A percentile compares a stretch with the other conserved stretches of the same genome.
These are phyloP conservation scores for Arxiozyma heterogenica DNA, from an alignment of 1,139 yeast genomes.

Conservation along the genomic window DNA sequence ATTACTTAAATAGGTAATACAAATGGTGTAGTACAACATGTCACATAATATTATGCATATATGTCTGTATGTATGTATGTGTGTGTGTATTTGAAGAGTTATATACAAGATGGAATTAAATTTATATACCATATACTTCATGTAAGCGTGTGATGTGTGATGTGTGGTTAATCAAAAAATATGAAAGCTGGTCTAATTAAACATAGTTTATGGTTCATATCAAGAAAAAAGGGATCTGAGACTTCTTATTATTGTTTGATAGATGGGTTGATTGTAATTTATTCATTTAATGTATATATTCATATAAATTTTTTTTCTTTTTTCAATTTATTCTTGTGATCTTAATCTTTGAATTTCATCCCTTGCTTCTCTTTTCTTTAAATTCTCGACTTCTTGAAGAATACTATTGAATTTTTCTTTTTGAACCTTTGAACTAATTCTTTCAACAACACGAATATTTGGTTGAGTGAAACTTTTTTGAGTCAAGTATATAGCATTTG, in stretches of 20 bases:
- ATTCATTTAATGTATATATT: no score
- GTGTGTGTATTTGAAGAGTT: background rate
- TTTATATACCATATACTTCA: background rate
- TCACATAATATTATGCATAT: no score
- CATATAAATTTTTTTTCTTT: no score
- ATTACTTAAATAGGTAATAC: background rate
- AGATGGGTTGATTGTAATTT: no score
- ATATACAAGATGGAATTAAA: constrained; percentile 1
- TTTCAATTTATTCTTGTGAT: background rate
- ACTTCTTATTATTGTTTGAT: no score
- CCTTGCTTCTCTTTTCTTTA: constrained; percentile 34
- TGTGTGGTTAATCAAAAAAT: constrained; percentile 1
- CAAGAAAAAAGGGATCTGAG: background rate
- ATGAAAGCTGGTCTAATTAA: background rate
- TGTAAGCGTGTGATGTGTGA: background rate
- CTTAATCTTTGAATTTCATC: constrained; percentile 32
- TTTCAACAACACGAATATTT: constrained; percentile 40
- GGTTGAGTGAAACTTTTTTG: constrained; percentile 39
- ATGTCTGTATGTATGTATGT: background rate
- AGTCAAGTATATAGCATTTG: constrained; percentile 64
- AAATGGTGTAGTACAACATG: background rate
- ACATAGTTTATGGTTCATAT: background rate
- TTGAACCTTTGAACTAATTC: constrained; percentile 34
- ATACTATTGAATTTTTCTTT: constrained; percentile 34
- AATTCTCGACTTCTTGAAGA: constrained; percentile 23